Evolutionary conservation across 169 alveolate species (phyloP).

Genomic region (Pseudocohnilembus persalinus): DNA sequence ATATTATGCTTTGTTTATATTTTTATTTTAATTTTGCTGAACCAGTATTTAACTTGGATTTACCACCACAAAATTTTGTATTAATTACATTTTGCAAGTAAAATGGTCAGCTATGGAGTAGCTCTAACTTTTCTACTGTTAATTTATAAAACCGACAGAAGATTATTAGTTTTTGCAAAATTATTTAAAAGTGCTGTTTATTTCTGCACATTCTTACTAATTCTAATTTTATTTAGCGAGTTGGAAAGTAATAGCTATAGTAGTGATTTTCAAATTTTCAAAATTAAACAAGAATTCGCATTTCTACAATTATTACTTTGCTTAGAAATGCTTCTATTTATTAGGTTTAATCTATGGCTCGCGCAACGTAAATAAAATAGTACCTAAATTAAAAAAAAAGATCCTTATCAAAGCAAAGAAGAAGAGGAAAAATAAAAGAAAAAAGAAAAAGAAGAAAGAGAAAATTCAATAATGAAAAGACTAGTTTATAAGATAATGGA

Average conservation of each 20-base stretch:
- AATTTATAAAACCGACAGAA: background rate
- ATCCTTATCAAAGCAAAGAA: background rate
- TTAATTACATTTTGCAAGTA: background rate
- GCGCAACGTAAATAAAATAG: background rate
- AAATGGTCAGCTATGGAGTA: background rate
- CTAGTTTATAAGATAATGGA: background rate
- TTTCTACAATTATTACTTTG: background rate
- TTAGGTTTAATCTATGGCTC: background rate
- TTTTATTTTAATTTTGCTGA: background rate
- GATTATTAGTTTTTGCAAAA: background rate
- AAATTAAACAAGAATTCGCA: background rate
- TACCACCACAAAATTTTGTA: background rate
- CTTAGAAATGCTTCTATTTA: background rate
- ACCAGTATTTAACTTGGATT: background rate
- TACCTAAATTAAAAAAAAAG: no score
- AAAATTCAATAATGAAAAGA: no score
- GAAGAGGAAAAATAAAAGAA: background rate
- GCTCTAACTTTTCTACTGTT: background rate
- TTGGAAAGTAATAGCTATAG: background rate
- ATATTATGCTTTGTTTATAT: background rate
- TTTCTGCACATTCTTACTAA: background rate
- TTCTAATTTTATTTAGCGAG: background rate
- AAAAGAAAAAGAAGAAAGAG: no score
- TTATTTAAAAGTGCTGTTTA: no score
- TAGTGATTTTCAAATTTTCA: background rate